phyloP scores from a whole-genome alignment of 2,329 filamentous ascomycete species.

The Bipolaris oryzae region DNA sequence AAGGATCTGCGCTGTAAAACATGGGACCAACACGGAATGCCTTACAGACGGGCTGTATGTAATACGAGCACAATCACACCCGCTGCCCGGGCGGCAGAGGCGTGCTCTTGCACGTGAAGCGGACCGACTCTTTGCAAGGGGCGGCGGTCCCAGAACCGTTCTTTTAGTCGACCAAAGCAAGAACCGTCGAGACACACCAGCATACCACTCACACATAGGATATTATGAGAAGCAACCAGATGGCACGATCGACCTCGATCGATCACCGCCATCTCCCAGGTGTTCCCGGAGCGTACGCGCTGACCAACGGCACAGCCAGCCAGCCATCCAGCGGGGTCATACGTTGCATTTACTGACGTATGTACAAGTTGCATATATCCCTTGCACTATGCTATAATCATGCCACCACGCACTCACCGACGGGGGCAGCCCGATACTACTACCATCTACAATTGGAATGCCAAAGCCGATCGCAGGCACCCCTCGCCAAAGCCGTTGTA shows the following conservation, averaged over 20 bases:
- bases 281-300: too few species aligned
- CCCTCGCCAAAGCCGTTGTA: too few species aligned
- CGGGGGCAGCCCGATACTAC: too few species aligned
- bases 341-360: too few species aligned
- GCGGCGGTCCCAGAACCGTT: slow-evolving; percentile 16
- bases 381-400: too few species aligned
- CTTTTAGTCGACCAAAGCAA: slow-evolving; percentile 8
- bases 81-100: slow-evolving; percentile 21
- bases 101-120: slow-evolving; percentile 24
- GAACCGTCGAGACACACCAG: slow-evolving; percentile 21
- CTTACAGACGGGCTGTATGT: slow-evolving; percentile 22
- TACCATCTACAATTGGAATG: too few species aligned
- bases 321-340: too few species aligned
- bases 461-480: too few species aligned
- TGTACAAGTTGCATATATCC: too few species aligned
- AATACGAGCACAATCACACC: slow-evolving; percentile 20
- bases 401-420: too few species aligned
- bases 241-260: background rate
- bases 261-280: background rate
- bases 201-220: slow-evolving; percentile 16
- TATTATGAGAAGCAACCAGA: background rate
- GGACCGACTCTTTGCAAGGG: slow-evolving; percentile 12
- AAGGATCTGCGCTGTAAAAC: background rate
- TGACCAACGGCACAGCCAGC: too few species aligned
- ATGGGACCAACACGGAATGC: slow-evolving; percentile 13